Evolutionary conservation across 148 eudicot species (phyloP).

Genomic region (Persicaria maculosa): DNA sequence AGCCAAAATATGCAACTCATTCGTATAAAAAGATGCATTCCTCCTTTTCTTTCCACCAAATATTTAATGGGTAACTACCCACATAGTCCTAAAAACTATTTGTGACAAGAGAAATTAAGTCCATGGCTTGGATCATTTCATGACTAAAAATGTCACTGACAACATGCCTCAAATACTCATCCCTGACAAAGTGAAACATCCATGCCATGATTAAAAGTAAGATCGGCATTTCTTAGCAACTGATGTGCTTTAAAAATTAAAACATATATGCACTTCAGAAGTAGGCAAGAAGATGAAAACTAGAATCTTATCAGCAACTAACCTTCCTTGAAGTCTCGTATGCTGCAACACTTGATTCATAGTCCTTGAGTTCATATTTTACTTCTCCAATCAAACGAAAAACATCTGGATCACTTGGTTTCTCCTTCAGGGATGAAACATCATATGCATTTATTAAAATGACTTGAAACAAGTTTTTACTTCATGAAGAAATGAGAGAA

Average conservation of each 20-base stretch:
- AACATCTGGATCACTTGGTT: constrained; percentile 73
- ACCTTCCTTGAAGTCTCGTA: constrained; percentile 74
- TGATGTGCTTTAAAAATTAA: background rate
- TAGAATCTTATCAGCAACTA: constrained; percentile 9
- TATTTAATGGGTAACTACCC: background rate
- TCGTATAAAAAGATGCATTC: background rate
- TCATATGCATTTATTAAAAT: constrained; percentile 2
- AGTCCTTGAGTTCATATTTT: constrained; percentile 80
- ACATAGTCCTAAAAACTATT: background rate
- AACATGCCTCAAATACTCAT: background rate
- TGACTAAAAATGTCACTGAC: background rate
- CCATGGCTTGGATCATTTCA: background rate
- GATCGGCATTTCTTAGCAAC: background rate
- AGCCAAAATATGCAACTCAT: background rate
- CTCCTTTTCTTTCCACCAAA: background rate
- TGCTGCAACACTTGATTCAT: constrained; percentile 78
- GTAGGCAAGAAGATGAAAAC: background rate
- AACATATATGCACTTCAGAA: background rate
- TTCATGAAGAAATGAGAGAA: background rate
- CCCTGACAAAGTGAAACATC: background rate
- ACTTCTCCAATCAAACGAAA: constrained; percentile 90
- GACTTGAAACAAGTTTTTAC: background rate
- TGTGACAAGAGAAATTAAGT: background rate
- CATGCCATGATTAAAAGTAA: background rate
- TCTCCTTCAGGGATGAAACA: constrained; percentile 39